Base-by-base conservation (phyloP, 768 basidiomycete genomes). In the Boletus reticulatus region DNA sequence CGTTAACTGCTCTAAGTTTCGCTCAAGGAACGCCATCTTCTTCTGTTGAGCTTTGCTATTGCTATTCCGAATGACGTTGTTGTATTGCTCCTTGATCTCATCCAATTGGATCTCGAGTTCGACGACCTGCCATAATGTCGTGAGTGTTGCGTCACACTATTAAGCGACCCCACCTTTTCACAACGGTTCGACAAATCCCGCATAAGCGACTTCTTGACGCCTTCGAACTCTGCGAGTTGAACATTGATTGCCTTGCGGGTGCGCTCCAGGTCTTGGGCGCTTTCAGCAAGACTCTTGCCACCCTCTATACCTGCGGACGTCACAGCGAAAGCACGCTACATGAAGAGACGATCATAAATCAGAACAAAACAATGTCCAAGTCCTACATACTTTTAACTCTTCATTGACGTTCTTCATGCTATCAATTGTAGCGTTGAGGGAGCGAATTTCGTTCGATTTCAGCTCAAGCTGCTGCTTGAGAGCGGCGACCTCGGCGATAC, bases 21-120 rank as follows among this genome's bases (percentile, higher is more conserved):
- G 89, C 69, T 98, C 94, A 52, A 99, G 74, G 83, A 98, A 97
- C 13, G 94, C 92, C 90, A 98, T 95, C 83, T 98, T 98, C 84
- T 96, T 95, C 76, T 96, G 93, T 64, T 99, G 97, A 8, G 96
- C 93, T 72, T 96, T 95, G 73, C 89, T 94, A 73, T 98, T 98
- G 76, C 94, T 95, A 71, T 97, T 97, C 59, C 93, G 89, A 65
- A 97, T 94, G 56, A 98, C 93, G 69, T 95, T 96, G 77, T 94
- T 96, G 75, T 99, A 99, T 69, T 98, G 95, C 74, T 99, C 97
- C 72, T 92, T 92, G 72, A 97, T 94, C 70, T 99, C 97, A 67
- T 98, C 97, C 34, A 99, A 78, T 71, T 98, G 95, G 61, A 99
- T 98, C 73, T 99, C 97, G 29, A 99, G 85, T 74, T 98, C 97